Evolutionary conservation across 768 basidiomycete genomes (phyloP), one percentile per base, ranked within the genome.

Genomic region (Phlebiopsis gigantea): DNA sequence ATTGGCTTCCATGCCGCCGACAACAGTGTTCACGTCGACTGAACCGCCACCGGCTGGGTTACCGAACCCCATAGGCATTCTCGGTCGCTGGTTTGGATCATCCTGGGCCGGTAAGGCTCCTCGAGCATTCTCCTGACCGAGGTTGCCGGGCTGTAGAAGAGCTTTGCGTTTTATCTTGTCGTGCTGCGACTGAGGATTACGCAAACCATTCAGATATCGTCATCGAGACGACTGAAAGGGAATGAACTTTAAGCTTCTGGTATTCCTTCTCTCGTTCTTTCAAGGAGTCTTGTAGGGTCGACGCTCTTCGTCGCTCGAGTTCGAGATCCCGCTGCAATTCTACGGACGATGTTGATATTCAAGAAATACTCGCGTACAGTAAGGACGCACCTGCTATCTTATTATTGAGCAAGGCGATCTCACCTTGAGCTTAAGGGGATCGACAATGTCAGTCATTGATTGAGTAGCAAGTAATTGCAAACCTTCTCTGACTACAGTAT

Each of bases 401-500:
- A 65, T 79, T 81, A 60, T 77, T 83, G 30, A 93, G 71, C 26
- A 93, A 74, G 57, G 70, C 77, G 15, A 93, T 81, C 70, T 93
- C 89, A 26, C 85, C 79, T 58, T 92, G 90, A 4, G 91, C 91
- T 93, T 57, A 1, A 41, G 49, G 49, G 28, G 28, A 10, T 9
- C 21, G 26, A 24, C 25, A 41, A 53, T 39, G 34, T 17, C 8
- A 15, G 26, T 49, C 21, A 55, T 26, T 19, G 19, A 45, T 25
- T 31, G 46, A 25, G 24, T 22, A 47, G 19, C n/a, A 26, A 24
- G 8, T 15, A 6, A 47, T 8, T 26, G n/a, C 63, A 29, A 56
- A 88, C 90, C 90, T 83, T 93, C 91, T 71, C 90, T 75, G 56
- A 93, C 75, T 45, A 93, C 88, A 64, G 86, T 93, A 28, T 92